Evolutionary conservation across 345 rosid species (phyloP), one percentile per base, ranked within the genome.

Genomic region (Gossypium herbaceum): DNA sequence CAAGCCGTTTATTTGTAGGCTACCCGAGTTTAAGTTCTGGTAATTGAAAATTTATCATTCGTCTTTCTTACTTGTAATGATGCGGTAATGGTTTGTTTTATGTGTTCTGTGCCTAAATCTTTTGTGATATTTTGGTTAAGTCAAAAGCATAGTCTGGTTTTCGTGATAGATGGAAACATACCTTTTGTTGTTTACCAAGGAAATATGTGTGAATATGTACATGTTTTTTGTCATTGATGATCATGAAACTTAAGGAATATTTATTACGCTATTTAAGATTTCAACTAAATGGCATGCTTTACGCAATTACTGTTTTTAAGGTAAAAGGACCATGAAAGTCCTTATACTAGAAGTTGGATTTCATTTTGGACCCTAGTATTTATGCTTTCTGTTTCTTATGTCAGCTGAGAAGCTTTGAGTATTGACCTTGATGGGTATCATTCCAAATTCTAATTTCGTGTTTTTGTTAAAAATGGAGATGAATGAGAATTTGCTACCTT

Each of bases 1-100:
- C 87, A 92, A 90, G 88, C 98, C 98, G 2, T 94, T 94, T 79
- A 91, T 94, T 80, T 95, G 98, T 56, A 85, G 97, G 7, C 95
- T 94, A 48, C 98, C 98, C 0, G 98, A 94, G 89, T 94, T 94
- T 79, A 94, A 94, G 82, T 92, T 92, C 90, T 94, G 98, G 98
- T 94, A 88, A 85, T 55, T 12, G 20, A 64, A 72, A 47, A 9
- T 39, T 55, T 76, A 24, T 72, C 55, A 25, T 61, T 74, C 9
- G 5, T 29, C 4, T n/a, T 45, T 20, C 13, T 59, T 20, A 34
- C 7, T 3, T 63, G 7, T 47, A 15, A 9, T 47, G 41, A 7
- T 73, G 68, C 9, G 25, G 60, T 51, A 41, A 27, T 58, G 48
- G 45, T 29, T 62, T 44, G 41, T 58, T 25, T 60, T 60, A 27